Percentiles rank a stretch among this genome's conserved stretches.
Evolutionary conservation across 2,329 filamentous ascomycete species (phyloP).

Genomic region (Trichoderma harzianum): DNA sequence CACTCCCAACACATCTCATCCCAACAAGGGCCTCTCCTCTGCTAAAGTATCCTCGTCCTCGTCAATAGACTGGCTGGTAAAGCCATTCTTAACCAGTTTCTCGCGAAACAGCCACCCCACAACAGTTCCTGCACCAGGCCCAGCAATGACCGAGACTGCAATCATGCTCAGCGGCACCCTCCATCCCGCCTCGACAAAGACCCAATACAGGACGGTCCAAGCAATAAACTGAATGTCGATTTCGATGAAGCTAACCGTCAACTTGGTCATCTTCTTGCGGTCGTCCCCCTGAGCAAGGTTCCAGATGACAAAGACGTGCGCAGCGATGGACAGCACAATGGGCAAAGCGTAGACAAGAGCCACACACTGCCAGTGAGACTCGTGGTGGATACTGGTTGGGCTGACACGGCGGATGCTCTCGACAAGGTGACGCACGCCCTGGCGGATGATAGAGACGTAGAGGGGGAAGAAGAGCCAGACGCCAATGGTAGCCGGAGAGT

Average conservation of each 20-base stretch:
- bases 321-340: constrained; percentile 39
- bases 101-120: constrained; percentile 41
- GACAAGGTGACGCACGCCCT: constrained; percentile 31
- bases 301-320: constrained; percentile 43
- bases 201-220: constrained; percentile 51
- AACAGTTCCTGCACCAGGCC: constrained; percentile 39
- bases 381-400: constrained; percentile 40
- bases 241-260: constrained; percentile 44
- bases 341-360: constrained; percentile 45
- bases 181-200: constrained; percentile 50
- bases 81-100: constrained; percentile 30
- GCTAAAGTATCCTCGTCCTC: constrained; percentile 16
- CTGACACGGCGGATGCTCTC: constrained; percentile 27
- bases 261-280: constrained; percentile 48
- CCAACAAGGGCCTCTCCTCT: constrained; percentile 37
- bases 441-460: constrained; percentile 45
- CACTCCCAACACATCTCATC: constrained; percentile 13
- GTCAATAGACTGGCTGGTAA: constrained; percentile 16
- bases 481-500: constrained; percentile 36
- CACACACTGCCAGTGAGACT: constrained; percentile 39
- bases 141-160: constrained; percentile 31
- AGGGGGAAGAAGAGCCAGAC: constrained; percentile 53
- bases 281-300: constrained; percentile 36
- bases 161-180: constrained; percentile 34
- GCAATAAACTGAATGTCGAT: constrained; percentile 45